These are phyloP conservation scores for Penicillium thymicola DNA, from an alignment of 2,329 filamentous ascomycete species.

Conservation along the genomic window DNA sequence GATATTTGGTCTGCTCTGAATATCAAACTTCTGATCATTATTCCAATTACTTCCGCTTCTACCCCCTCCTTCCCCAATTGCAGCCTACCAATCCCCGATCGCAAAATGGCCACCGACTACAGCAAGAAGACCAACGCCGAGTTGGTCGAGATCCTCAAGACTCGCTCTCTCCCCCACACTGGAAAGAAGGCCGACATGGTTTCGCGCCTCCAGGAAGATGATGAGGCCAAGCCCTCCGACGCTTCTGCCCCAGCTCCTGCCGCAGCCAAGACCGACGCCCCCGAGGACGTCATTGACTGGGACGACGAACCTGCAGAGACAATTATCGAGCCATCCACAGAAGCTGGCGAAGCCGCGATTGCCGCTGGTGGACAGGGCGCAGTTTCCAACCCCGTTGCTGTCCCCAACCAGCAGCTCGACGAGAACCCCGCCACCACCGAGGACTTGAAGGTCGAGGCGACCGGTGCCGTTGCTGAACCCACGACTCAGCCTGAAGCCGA, in stretches of 20 bases:
- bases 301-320: conserved; percentile 39
- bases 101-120: conserved; percentile 45
- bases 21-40: background rate
- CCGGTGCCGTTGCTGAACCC: conserved; percentile 18
- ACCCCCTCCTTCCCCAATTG: background rate
- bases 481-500: conserved; percentile 20
- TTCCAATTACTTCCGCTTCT: background rate
- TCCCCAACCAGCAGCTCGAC: conserved; percentile 40
- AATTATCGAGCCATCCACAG: conserved; percentile 29
- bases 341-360: conserved; percentile 33
- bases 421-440: conserved; percentile 38
- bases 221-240: conserved; percentile 29
- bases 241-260: conserved; percentile 21
- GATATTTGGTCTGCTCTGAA: background rate
- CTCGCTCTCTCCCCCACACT: conserved; percentile 46
- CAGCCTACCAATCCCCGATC: background rate
- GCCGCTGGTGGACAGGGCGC: conserved; percentile 39
- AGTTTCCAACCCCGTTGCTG: conserved; percentile 38
- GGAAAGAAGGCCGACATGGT: conserved; percentile 52
- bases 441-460: conserved; percentile 37
- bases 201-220: conserved; percentile 46
- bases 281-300: conserved; percentile 47
- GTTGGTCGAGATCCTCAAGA: conserved; percentile 49
- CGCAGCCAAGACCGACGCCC: conserved; percentile 27
- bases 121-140: conserved; percentile 51